Percentiles rank a stretch among this genome's conserved stretches.
phyloP scores from a whole-genome alignment of 495 filamentous ascomycete genomes.

The Penicillium simplicissimum region DNA sequence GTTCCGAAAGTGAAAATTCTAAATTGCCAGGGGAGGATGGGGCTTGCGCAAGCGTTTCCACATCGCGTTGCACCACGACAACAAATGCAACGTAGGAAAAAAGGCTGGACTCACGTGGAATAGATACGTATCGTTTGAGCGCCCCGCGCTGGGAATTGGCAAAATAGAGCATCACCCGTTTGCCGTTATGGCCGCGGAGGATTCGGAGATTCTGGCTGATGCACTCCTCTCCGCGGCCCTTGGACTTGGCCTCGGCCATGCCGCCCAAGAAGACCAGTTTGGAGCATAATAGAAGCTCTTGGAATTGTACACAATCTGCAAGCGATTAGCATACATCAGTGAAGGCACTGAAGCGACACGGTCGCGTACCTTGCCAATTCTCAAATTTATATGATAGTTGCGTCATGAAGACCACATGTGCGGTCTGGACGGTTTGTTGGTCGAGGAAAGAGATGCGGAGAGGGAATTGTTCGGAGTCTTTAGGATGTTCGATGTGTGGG shows the following conservation, averaged over 20 bases:
- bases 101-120: constrained; percentile 37
- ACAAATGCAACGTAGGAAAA: background rate
- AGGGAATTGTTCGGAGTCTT: constrained; percentile 34
- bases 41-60: background rate
- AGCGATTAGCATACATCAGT: background rate
- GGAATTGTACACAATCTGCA: constrained; percentile 32
- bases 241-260: constrained; percentile 49
- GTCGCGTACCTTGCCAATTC: constrained; percentile 42
- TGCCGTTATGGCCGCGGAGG: constrained; percentile 39
- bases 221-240: constrained; percentile 50
- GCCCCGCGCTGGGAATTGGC: constrained; percentile 48
- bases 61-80: background rate
- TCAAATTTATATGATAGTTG: constrained; percentile 50
- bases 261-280: constrained; percentile 46
- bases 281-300: constrained; percentile 45
- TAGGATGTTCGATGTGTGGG: constrained; percentile 49
- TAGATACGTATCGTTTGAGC: constrained; percentile 46
- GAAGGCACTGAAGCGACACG: background rate
- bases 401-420: constrained; percentile 43
- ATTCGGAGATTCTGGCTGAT: constrained; percentile 52
- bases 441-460: constrained; percentile 48
- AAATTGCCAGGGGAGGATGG: background rate
- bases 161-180: constrained; percentile 44
- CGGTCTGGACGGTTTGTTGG: constrained; percentile 47
- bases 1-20: background rate